These are phyloP conservation scores for Colletotrichum tropicale DNA, from an alignment of 2,329 filamentous ascomycete species.

Conservation along the genomic window DNA sequence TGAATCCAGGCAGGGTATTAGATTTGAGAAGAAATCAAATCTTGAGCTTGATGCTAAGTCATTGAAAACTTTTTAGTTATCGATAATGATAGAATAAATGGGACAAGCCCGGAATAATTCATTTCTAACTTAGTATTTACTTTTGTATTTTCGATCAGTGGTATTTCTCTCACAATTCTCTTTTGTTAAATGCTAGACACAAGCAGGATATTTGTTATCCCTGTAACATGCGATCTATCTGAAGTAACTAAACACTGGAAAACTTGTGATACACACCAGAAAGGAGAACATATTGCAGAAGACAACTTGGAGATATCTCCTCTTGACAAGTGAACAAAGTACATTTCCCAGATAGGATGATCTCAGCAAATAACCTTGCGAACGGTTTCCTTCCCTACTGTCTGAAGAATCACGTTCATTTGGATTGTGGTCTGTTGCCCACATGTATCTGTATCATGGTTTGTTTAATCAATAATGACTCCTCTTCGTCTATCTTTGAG, in stretches of 20 bases:
- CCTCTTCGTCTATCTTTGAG: background rate
- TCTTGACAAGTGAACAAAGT: background rate
- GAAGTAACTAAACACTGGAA: background rate
- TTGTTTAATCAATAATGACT: background rate
- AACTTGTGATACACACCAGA: background rate
- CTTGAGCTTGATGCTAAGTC: background rate
- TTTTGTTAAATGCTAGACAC: background rate
- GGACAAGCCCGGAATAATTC: rapidly evolving
- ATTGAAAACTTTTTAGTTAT: background rate
- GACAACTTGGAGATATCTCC: background rate
- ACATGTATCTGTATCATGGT: background rate
- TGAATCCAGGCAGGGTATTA: rapidly evolving
- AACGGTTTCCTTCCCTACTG: background rate
- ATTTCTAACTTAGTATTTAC: background rate
- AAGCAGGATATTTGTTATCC: rapidly evolving
- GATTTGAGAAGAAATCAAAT: background rate
- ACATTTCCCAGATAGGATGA: background rate
- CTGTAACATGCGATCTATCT: rapidly evolving
- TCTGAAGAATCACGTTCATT: background rate
- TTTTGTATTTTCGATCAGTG: background rate
- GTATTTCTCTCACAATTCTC: rapidly evolving
- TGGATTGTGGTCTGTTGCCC: background rate
- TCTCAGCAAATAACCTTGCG: background rate
- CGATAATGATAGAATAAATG: background rate
- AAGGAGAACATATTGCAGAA: background rate